Percentiles rank a stretch among this genome's conserved stretches.
These are phyloP conservation scores for Claviceps quebecensis DNA, from an alignment of 2,329 filamentous ascomycete species.

Conservation along the genomic window DNA sequence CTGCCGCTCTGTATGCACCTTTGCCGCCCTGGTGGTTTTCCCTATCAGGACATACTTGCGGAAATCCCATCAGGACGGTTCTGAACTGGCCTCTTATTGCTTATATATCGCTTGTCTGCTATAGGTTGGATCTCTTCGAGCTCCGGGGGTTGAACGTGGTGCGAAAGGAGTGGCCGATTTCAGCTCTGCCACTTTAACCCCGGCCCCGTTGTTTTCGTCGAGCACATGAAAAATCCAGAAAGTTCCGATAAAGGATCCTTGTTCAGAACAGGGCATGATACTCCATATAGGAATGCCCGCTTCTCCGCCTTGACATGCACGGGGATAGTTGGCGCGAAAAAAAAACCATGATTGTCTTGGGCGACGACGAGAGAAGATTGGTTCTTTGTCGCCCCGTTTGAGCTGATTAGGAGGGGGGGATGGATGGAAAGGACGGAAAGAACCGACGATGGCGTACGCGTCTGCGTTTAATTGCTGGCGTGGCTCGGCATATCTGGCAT, in stretches of 20 bases:
- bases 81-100: neutral
- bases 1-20: neutral
- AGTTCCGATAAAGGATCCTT: no score
- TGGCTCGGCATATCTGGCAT: neutral
- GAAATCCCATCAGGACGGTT: neutral
- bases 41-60: neutral
- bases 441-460: neutral
- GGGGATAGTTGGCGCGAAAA: no score
- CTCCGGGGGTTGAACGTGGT: no score
- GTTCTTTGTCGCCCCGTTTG: neutral
- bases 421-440: neutral
- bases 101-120: neutral
- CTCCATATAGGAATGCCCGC: no score
- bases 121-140: neutral
- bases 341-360: no score
- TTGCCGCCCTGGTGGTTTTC: neutral
- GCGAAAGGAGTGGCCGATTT: no score
- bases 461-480: neutral
- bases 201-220: no score
- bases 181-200: no score
- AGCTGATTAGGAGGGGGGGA: neutral
- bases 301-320: no score
- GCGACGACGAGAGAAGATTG: neutral
- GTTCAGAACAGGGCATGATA: no score
- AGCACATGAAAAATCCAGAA: no score